Evolutionary conservation across 257 asterid species (phyloP), one percentile per base, ranked within the genome.

Genomic region (Datura wrightii): DNA sequence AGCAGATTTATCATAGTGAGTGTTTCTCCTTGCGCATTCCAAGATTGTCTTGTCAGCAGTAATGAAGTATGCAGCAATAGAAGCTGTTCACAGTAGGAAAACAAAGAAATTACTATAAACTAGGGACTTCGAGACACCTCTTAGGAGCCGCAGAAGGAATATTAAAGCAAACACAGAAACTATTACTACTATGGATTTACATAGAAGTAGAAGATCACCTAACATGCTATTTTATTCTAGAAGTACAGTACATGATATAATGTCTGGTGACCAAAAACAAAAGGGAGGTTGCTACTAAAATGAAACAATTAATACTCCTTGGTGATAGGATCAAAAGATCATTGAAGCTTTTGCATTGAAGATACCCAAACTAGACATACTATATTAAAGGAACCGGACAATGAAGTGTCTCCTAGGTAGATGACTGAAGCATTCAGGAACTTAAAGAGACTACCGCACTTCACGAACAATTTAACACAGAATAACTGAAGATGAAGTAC

Each of bases 41-140:
- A 93, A 83, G 67, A 95, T 93, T 54, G 96, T 92, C 88, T 93
- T 93, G 88, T 95, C 97, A 1, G 97, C 96, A 37, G 96, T 91
- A 85, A 95, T 93, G 92, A 95, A 94, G 90, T 92, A 94, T 5
- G 97, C 92, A 36, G 98, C 94, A 83, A 93, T 91, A 5, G 98
- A 92, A 71, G 97, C 98, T 93, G 94, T 83, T 70, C 87, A 74
- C 48, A 74, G 36, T 37, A 81, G 41, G 31, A 34, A 85, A 85
- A 62, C 69, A 15, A 46, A 63, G n/a, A 48, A 13, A 41, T 82
- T 31, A 71, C 71, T 16, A 83, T 13, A 65, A 37, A n/a, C 11
- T 59, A 4, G 10, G 42, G 81, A 48, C 44, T 74, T 3, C 0
- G 19, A 13, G 81, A 50, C 18, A 13, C 81, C 3, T 24, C 60